Conservation (phyloP, 805 yeast species). For the Yarrowia deformans region DNA sequence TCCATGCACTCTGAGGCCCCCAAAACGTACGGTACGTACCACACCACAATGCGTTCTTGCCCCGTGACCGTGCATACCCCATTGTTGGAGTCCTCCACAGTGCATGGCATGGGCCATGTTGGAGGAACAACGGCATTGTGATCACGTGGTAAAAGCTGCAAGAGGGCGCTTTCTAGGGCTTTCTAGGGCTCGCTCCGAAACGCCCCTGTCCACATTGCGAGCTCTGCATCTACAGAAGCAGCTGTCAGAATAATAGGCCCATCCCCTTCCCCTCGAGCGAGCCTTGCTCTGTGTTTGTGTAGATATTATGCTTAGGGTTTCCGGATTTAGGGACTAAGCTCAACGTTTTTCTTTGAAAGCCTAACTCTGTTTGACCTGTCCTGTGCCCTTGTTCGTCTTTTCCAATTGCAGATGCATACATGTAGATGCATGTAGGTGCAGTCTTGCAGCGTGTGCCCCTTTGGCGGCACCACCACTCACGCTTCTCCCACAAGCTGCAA, state of each 20-base stretch:
- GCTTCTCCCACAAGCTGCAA: constrained; percentile 37
- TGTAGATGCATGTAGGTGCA: constrained; percentile 23
- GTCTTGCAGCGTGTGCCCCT: constrained; percentile 37
- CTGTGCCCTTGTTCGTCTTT: no score
- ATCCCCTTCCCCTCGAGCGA: no score
- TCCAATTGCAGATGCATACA: constrained; percentile 21
- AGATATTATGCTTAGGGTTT: constrained; percentile 1
- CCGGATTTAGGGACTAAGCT: constrained; percentile 21
- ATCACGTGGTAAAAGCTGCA: constrained; percentile 4
- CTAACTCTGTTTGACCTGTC: no score
- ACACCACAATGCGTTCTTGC: not conserved
- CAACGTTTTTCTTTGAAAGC: constrained; percentile 7
- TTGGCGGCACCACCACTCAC: constrained; percentile 38
- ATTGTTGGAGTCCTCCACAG: constrained; percentile 6
- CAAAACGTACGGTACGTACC: no score
- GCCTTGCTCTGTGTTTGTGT: not conserved
- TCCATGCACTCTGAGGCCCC: not conserved
- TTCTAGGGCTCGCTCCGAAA: constrained; percentile 7
- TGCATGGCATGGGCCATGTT: constrained; percentile 19
- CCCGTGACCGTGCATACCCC: constrained; percentile 6
- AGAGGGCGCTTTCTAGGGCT: no score
- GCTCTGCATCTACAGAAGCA: constrained; percentile 1
- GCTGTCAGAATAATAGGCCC: not conserved
- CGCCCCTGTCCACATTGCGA: constrained; percentile 13
- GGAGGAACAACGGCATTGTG: not conserved